Conservation (phyloP, 768 basidiomycete species). For the Psilocybe cyanescens region DNA sequence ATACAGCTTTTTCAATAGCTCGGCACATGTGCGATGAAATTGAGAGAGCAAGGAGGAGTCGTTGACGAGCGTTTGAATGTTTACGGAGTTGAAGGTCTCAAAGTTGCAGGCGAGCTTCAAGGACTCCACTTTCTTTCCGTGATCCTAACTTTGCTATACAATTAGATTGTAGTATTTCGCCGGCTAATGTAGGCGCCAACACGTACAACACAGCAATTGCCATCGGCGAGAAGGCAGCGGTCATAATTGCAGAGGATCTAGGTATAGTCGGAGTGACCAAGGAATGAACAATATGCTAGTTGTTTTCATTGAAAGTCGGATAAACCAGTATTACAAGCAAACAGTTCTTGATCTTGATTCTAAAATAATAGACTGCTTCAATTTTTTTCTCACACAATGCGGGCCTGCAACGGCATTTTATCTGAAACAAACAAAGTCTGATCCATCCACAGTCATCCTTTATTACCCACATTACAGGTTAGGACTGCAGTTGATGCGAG, state of each 20-base stretch:
- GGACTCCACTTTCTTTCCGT: not conserved
- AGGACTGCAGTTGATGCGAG: no score
- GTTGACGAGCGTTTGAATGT: slow-evolving; percentile 67
- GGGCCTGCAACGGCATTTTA: no score
- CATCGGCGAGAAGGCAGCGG: slow-evolving; percentile 66
- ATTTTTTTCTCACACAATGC: no score
- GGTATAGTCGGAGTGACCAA: slow-evolving; percentile 22
- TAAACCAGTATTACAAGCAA: no score
- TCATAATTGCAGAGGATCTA: slow-evolving; percentile 61
- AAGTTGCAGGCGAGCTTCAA: slow-evolving; percentile 52
- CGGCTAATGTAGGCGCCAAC: slow-evolving; percentile 44
- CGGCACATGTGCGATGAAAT: slow-evolving; percentile 73
- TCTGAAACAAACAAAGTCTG: no score
- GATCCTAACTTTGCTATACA: not conserved
- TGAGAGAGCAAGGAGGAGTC: slow-evolving; percentile 58
- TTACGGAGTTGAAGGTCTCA: slow-evolving; percentile 59
- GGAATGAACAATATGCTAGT: not conserved
- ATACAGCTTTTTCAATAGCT: slow-evolving; percentile 38
- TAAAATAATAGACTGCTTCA: no score
- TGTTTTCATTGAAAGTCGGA: no score
- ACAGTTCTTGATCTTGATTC: not conserved
- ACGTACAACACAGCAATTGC: slow-evolving; percentile 46
- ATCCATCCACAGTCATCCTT: no score
- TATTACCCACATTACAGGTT: no score
- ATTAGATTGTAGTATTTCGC: slow-evolving; percentile 42